Percentiles rank a stretch among this genome's conserved stretches.
These are phyloP conservation scores for Vigna reflexopilosa DNA, from an alignment of 306 rosid genomes.

Conservation along the genomic window DNA sequence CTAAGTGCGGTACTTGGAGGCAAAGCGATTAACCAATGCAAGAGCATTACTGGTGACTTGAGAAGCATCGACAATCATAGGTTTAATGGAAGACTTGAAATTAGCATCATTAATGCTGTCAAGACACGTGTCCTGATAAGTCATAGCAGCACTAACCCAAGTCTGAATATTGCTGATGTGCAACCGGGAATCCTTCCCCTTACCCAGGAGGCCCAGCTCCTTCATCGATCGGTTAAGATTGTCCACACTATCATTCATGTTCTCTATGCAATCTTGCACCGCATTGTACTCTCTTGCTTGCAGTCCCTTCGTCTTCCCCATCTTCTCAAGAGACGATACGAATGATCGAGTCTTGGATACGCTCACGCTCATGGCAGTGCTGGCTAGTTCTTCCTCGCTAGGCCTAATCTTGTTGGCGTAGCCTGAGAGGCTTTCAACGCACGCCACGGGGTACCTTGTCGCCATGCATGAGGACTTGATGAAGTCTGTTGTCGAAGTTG, in stretches of 20 bases:
- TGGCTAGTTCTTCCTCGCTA: constrained; percentile 55
- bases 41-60: constrained; percentile 81
- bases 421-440: constrained; percentile 55
- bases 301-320: constrained; percentile 39
- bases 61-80: constrained; percentile 56
- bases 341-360: constrained; percentile 49
- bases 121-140: constrained; percentile 73
- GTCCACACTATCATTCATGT: constrained; percentile 66
- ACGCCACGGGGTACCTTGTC: constrained; percentile 63
- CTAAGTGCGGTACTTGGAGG: constrained; percentile 41
- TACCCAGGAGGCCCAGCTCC: constrained; percentile 53
- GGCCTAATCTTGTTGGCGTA: constrained; percentile 52
- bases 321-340: constrained; percentile 46
- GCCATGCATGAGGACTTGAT: constrained; percentile 65
- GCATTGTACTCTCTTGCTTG: constrained; percentile 53
- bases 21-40: constrained; percentile 70
- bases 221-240: constrained; percentile 53
- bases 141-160: constrained; percentile 86
- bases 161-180: constrained; percentile 78
- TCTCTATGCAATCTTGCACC: constrained; percentile 69
- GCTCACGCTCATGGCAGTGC: constrained; percentile 63
- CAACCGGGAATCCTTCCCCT: constrained; percentile 59
- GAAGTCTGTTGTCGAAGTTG: constrained; percentile 41
- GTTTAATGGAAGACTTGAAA: constrained; percentile 50
- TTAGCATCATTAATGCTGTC: constrained; percentile 58